These are phyloP conservation scores for Dictyostelium purpureum DNA, from an alignment of 78 protist species.

Conservation along the genomic window DNA sequence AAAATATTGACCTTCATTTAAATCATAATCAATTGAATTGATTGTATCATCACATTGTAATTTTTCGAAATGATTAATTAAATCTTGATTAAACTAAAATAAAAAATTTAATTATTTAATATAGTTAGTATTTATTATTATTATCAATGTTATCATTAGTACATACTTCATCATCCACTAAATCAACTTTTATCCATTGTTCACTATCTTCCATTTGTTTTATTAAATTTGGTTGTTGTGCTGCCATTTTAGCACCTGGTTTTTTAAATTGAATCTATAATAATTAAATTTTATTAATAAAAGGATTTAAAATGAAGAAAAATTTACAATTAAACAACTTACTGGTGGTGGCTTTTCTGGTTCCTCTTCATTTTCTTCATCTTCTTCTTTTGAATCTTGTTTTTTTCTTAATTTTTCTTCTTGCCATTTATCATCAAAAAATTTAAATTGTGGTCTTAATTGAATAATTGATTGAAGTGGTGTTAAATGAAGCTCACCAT, in stretches of 20 bases:
- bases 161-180: slow-evolving; percentile 5
- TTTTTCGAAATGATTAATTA: background rate
- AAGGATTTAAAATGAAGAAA: background rate
- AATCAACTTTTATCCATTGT: slow-evolving; percentile 50
- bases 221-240: background rate
- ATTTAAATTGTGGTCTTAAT: slow-evolving; percentile 35
- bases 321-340: background rate
- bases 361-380: slow-evolving; percentile 21
- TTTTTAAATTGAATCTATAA: slow-evolving; percentile 27
- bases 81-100: background rate
- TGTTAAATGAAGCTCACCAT: slow-evolving; percentile 56
- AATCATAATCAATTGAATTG: slow-evolving; percentile 11
- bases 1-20: slow-evolving; percentile 28
- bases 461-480: slow-evolving; percentile 73
- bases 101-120: too few species aligned
- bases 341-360: slow-evolving; percentile 10
- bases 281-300: background rate
- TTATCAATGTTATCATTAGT: background rate
- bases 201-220: slow-evolving; percentile 63
- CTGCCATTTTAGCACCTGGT: slow-evolving; percentile 11
- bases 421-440: slow-evolving; percentile 32
- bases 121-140: background rate
- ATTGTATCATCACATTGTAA: background rate
- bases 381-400: background rate
- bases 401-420: slow-evolving; percentile 45